Base-by-base conservation (phyloP, 2,329 filamentous ascomycete species). In the Aspergillus intermedius region DNA sequence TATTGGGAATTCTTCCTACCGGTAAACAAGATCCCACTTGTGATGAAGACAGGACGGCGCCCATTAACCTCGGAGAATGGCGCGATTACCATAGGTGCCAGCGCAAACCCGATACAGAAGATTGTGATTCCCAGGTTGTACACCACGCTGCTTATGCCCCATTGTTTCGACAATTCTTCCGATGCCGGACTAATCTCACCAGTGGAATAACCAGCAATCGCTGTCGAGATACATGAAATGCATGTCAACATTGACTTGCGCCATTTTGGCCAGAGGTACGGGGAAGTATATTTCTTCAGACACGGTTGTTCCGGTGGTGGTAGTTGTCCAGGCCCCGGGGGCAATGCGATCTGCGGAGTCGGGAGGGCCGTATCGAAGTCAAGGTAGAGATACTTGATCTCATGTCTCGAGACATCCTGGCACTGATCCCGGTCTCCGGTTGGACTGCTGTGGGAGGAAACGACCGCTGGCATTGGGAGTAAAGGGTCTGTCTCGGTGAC, bases 41-140 rank as follows among this genome's bases (percentile, higher is more conserved):
- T 74, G 19, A 91, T 76, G 60, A 95, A 93, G 28, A 95, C 87
- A 0, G 90, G 88, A 47, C 88, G 83, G 2, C 91, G 81, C 3
- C 91, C 91, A 67, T 93, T 89, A 63, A 94, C 85, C 69, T 96
- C 91, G 1, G 85, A 89, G 55, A 95, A 85, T 0, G 91, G 91
- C 0, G 91, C 91, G 0, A 95, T 77, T 1, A 88, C 76, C 90
- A 96, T 95, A 0, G 91, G 91, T 0, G 88, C 86, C 21, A 90
- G 67, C 0, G 79, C 88, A 57, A 95, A 95, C 3, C 91, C 90
- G 28, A 78, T 61, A 42, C 88, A 93, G 67, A 93, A 96, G 0
- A 82, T 80, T 0, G 90, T 94, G 51, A 95, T 87, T 30, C 88
- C 88, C 1, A 83, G 74, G 4, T 86, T 73, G n/a, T 83, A 78